Evolutionary conservation across 805 yeast genomes (phyloP).

Genomic region (Danielozyma ontarioensis): DNA sequence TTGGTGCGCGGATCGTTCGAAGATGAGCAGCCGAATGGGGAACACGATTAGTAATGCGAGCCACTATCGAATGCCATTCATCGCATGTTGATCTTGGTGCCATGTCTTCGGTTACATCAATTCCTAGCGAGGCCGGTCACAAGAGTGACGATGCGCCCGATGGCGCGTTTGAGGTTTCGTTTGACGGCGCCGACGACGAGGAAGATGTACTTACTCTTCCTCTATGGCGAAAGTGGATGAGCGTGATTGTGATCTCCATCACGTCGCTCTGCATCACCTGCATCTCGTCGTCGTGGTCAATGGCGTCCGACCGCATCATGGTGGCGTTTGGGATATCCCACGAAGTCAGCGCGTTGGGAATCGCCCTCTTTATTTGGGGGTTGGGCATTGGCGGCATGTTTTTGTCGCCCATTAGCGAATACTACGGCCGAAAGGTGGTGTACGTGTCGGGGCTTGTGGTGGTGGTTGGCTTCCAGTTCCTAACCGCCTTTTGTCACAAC

Average conservation of each 20-base stretch:
- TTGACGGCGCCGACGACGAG: neutral
- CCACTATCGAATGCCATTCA: no score
- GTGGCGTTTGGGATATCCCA: constrained; percentile 17
- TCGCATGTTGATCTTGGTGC: no score
- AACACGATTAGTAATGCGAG: no score
- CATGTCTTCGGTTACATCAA: no score
- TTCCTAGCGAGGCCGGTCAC: no score
- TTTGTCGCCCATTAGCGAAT: constrained; percentile 58
- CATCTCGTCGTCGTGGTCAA: constrained; percentile 24
- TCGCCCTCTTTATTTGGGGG: constrained; percentile 22
- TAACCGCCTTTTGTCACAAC: constrained; percentile 20
- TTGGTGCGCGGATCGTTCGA: no score
- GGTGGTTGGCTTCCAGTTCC: constrained; percentile 16
- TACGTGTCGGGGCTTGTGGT: constrained; percentile 27
- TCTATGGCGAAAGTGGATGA: constrained; percentile 15
- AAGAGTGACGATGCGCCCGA: no score
- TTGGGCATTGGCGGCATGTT: constrained; percentile 26
- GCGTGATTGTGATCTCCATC: constrained; percentile 16
- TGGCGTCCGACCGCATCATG: constrained; percentile 18
- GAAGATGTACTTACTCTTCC: neutral
- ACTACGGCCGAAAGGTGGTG: constrained; percentile 54
- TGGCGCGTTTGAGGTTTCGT: neutral
- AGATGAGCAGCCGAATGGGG: no score
- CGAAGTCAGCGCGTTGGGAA: constrained; percentile 22
- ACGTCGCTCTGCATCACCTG: constrained; percentile 24